A percentile compares a stretch with the other conserved stretches of the same genome.
Evolutionary conservation across 23 red algal genomes (phyloP).

Genomic region (Gracilaria gracilis): DNA sequence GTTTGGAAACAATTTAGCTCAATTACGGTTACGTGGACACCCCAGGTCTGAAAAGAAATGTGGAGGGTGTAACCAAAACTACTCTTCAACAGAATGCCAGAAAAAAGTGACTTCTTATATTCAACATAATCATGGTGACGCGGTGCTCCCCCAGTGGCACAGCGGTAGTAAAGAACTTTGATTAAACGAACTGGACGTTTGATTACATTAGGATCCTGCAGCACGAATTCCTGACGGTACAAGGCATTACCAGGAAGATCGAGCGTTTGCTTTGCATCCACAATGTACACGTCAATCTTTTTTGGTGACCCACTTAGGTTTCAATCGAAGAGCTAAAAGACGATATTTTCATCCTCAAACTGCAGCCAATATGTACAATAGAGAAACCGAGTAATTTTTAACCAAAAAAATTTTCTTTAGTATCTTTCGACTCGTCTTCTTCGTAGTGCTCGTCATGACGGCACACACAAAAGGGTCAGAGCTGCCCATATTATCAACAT

Average conservation of each 20-base stretch:
- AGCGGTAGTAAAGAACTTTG: conserved; percentile 81
- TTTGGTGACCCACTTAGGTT: conserved; percentile 44
- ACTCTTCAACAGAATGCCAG: conserved; percentile 77
- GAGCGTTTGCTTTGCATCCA: conserved; percentile 71
- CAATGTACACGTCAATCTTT: conserved; percentile 70
- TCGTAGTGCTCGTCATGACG: conserved; percentile 64
- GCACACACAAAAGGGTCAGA: conserved; percentile 80
- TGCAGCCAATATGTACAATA: conserved; percentile 67
- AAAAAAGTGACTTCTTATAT: conserved; percentile 62
- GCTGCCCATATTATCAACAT: conserved; percentile 56
- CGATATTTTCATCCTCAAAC: conserved; percentile 76
- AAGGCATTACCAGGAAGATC: conserved; percentile 60
- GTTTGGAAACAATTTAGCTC: conserved; percentile 85
- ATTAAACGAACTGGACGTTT: conserved; percentile 79
- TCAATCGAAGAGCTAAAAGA: conserved; percentile 81
- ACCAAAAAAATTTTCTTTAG: conserved; percentile 80
- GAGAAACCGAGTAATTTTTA: conserved; percentile 84
- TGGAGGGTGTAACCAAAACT: conserved; percentile 64
- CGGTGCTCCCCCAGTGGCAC: conserved; percentile 61
- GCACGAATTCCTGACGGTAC: conserved; percentile 75
- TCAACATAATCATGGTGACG: conserved; percentile 68
- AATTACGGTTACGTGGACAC: conserved; percentile 80
- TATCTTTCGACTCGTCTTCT: conserved; percentile 67
- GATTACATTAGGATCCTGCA: conserved; percentile 64
- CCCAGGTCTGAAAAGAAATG: conserved; percentile 75